Evolutionary conservation across 495 filamentous ascomycete species (phyloP).

Genomic region (Cercophora samala): DNA sequence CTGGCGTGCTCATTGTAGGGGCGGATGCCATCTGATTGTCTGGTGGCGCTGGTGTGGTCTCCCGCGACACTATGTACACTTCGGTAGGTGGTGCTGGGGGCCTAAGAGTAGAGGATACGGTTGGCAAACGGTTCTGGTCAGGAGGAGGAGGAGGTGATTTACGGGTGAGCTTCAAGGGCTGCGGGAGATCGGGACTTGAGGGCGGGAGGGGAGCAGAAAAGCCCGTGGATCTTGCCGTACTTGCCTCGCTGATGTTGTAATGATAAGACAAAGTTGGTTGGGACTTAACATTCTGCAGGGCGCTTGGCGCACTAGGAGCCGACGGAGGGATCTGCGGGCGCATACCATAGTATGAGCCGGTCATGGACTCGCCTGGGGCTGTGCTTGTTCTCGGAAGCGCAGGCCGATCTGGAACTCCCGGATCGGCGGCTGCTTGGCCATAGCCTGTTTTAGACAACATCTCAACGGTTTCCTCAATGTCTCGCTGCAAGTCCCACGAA

Average conservation of each 20-base stretch:
- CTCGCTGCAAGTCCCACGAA: conserved; percentile 12
- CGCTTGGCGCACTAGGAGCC: conserved; percentile 13
- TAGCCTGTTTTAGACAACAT: conserved; percentile 15
- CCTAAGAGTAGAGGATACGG: not conserved
- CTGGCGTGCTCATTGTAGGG: not conserved
- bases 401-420: conserved; percentile 5
- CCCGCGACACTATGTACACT: not conserved
- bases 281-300: conserved; percentile 6
- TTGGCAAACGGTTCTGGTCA: conserved; percentile 5
- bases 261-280: conserved; percentile 8
- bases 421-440: conserved; percentile 1
- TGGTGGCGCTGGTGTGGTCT: not conserved
- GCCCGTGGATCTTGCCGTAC: not conserved
- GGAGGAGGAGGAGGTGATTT: conserved; percentile 10
- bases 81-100: conserved; percentile 2
- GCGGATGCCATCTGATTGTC: not conserved
- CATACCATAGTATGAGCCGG: conserved; percentile 29
- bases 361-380: conserved; percentile 30
- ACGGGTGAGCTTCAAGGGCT: conserved; percentile 25
- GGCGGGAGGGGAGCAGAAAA: conserved; percentile 18
- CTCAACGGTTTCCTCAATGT: conserved; percentile 23
- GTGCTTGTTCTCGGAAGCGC: conserved; percentile 28
- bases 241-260: not conserved
- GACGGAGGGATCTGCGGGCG: conserved; percentile 16
- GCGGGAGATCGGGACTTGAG: conserved; percentile 19